These are phyloP conservation scores for Camellia granthamiana DNA, from an alignment of 148 eudicot species.

Conservation along the genomic window DNA sequence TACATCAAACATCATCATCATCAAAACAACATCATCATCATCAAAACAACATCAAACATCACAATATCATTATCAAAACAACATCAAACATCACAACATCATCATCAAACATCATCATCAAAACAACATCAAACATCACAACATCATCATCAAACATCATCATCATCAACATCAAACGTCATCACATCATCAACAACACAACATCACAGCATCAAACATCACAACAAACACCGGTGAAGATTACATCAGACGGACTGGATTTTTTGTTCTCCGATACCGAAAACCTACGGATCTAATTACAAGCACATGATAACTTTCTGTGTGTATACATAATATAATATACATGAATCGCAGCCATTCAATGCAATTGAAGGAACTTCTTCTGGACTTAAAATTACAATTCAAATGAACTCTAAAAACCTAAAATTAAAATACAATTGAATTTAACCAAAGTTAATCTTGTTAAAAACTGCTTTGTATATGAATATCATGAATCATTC, in stretches of 20 bases:
- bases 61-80: too few relatives aligned
- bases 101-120: too few relatives aligned
- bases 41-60: too few relatives aligned
- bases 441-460: background rate
- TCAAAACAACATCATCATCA: too few relatives aligned
- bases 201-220: too few relatives aligned
- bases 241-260: background rate
- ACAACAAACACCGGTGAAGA: too few relatives aligned
- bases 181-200: too few relatives aligned
- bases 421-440: background rate
- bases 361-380: slow-evolving; percentile 14
- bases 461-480: background rate
- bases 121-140: too few relatives aligned
- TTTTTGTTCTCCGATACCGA: slow-evolving; percentile 11
- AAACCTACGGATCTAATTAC: background rate
- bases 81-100: too few relatives aligned
- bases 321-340: background rate
- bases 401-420: slow-evolving; percentile 1
- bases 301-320: background rate
- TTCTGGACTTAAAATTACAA: slow-evolving; percentile 2
- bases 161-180: too few relatives aligned
- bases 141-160: too few relatives aligned
- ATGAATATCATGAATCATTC: background rate
- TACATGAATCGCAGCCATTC: background rate
- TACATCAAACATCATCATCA: too few relatives aligned